A percentile compares a stretch with the other conserved stretches of the same genome.
Evolutionary conservation across 1,139 yeast genomes (phyloP).

Genomic region (Lodderomyces oxycetoniae): DNA sequence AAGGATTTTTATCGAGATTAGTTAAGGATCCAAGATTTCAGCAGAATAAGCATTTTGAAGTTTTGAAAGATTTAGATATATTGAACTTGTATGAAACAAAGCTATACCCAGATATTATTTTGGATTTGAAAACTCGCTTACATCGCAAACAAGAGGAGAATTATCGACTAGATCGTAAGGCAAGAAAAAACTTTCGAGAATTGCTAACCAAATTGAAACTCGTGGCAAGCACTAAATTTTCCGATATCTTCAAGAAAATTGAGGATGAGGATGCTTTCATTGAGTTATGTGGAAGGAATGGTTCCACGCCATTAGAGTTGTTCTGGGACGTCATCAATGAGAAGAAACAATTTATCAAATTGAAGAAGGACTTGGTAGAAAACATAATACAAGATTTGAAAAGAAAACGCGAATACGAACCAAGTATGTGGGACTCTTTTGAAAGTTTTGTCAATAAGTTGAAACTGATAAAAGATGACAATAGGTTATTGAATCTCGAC

Average conservation of each 20-base stretch:
- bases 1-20: slow-evolving; percentile 35
- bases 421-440: slow-evolving; percentile 17
- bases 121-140: slow-evolving; percentile 33
- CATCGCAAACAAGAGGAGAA: slow-evolving; percentile 35
- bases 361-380: slow-evolving; percentile 56
- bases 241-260: slow-evolving; percentile 47
- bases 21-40: slow-evolving; percentile 48
- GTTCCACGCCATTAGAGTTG: slow-evolving; percentile 74
- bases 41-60: slow-evolving; percentile 54
- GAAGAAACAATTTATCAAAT: slow-evolving; percentile 50
- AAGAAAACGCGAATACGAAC: slow-evolving; percentile 6
- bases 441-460: slow-evolving; percentile 21
- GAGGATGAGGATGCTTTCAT: slow-evolving; percentile 57
- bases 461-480: slow-evolving; percentile 22
- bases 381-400: slow-evolving; percentile 42
- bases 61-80: slow-evolving; percentile 56
- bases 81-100: slow-evolving; percentile 49
- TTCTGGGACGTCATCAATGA: slow-evolving; percentile 75
- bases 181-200: slow-evolving; percentile 54
- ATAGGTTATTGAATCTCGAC: slow-evolving; percentile 12
- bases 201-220: slow-evolving; percentile 42
- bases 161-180: slow-evolving; percentile 55
- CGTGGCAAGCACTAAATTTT: slow-evolving; percentile 57
- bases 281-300: slow-evolving; percentile 68
- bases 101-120: slow-evolving; percentile 37